Evolutionary conservation across 768 basidiomycete genomes (phyloP).

Genomic region (Termitomyces sp.): DNA sequence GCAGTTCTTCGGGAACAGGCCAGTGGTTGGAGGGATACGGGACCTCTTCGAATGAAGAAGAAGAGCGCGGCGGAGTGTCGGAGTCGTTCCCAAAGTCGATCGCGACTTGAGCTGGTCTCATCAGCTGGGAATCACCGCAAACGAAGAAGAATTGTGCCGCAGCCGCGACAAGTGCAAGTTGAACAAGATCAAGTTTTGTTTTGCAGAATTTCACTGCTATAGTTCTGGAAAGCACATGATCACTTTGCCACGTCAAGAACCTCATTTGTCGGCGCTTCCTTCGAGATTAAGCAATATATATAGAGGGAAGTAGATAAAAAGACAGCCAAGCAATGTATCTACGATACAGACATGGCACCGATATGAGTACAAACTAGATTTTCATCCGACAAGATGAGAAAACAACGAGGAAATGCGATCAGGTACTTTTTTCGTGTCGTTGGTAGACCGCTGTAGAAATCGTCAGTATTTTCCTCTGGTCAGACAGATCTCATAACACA

Average conservation of each 20-base stretch:
- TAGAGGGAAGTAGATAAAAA: conserved; percentile 1
- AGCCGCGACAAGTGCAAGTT: conserved; percentile 3
- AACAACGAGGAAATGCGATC: conserved; percentile 8
- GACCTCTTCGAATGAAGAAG: conserved; percentile 72
- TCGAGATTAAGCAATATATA: conserved; percentile 16
- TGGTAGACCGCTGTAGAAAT: conserved; percentile 20
- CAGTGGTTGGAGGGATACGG: conserved; percentile 47
- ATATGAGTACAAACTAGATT: conserved; percentile 13
- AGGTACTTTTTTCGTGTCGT: conserved; percentile 21
- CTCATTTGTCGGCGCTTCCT: conserved; percentile 2
- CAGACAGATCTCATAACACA: conserved; percentile 26
- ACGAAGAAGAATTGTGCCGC: background rate
- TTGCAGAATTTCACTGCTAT: background rate
- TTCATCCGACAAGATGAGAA: conserved; percentile 4
- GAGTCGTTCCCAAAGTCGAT: conserved; percentile 64
- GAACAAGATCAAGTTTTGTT: conserved; percentile 1
- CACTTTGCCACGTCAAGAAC: conserved; percentile 29
- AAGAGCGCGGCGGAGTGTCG: conserved; percentile 44
- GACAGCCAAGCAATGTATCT: conserved; percentile 8
- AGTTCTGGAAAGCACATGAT: conserved; percentile 20
- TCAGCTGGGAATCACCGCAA: conserved; percentile 30
- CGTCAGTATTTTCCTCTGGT: background rate
- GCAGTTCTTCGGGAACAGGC: conserved; percentile 37
- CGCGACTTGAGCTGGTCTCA: conserved; percentile 63
- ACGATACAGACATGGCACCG: conserved; percentile 1